phyloP scores from a whole-genome alignment of 31 red algal genomes.

The Porphyra umbilicalis region DNA sequence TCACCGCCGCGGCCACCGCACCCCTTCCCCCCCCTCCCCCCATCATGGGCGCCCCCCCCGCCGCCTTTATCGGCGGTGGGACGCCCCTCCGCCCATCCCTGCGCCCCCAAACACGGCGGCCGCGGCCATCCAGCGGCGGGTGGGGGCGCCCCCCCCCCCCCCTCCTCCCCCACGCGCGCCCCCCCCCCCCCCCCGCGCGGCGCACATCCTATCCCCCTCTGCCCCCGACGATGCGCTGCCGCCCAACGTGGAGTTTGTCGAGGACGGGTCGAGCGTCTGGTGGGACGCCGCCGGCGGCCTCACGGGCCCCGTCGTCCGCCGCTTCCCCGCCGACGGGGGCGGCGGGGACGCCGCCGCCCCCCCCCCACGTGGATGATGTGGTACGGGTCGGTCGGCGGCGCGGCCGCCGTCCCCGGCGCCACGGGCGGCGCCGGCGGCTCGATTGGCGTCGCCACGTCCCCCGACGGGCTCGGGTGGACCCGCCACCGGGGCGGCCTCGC shows the following conservation, averaged over 20 bases:
- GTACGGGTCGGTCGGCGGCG: conserved; percentile 34
- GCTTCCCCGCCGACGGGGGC: conserved; percentile 24
- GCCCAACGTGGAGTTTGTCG: neutral
- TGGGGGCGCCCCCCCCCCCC: neutral
- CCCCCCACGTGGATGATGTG: conserved; percentile 37
- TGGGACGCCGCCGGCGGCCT: conserved; percentile 16
- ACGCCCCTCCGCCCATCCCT: too few species aligned
- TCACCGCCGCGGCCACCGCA: too few species aligned
- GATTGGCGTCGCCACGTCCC: conserved; percentile 38
- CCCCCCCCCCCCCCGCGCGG: neutral
- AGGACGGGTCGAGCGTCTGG: neutral
- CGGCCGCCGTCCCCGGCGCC: conserved; percentile 6
- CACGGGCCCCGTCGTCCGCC: conserved; percentile 28
- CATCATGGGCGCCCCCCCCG: too few species aligned
- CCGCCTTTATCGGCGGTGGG: too few species aligned
- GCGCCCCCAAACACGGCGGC: too few species aligned
- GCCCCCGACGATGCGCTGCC: neutral
- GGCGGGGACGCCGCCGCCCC: neutral
- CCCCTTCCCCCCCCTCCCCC: too few species aligned
- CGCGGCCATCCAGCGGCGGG: too few species aligned
- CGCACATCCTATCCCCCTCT: neutral
- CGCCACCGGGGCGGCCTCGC: conserved; percentile 26
- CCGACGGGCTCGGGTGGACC: conserved; percentile 57
- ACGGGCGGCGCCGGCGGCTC: conserved; percentile 17
- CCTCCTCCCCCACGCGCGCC: too few species aligned